A percentile compares a stretch with the other conserved stretches of the same genome.
Evolutionary conservation across 768 basidiomycete species (phyloP).

Genomic region (Pholiota molesta): DNA sequence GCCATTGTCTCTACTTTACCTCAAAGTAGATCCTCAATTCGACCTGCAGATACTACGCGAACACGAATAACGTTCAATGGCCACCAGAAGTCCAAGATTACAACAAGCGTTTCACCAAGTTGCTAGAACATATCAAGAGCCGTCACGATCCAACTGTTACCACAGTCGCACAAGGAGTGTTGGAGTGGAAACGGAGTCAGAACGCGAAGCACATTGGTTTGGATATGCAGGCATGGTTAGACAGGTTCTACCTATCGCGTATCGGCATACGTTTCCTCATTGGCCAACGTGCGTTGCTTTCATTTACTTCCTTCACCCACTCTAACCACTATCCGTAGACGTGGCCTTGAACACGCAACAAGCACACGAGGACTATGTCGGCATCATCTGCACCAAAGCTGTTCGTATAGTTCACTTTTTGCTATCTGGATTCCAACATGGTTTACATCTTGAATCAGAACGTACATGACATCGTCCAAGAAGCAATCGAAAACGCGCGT

Average conservation of each 20-base stretch:
- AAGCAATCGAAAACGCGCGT: constrained; percentile 97
- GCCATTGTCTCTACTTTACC: constrained; percentile 21
- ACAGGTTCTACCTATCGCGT: constrained; percentile 95
- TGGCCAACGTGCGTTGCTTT: constrained; percentile 75
- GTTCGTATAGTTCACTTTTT: constrained; percentile 42
- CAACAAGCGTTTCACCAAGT: constrained; percentile 88
- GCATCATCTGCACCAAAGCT: constrained; percentile 94
- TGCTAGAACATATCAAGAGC: constrained; percentile 86
- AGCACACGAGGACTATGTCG: constrained; percentile 90
- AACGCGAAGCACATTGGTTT: constrained; percentile 73
- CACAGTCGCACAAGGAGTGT: constrained; percentile 92
- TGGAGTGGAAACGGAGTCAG: constrained; percentile 90
- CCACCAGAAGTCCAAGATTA: constrained; percentile 95
- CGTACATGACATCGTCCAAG: constrained; percentile 96
- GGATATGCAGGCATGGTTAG: constrained; percentile 94
- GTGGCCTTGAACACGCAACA: constrained; percentile 93
- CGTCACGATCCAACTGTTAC: constrained; percentile 98
- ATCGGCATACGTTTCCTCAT: constrained; percentile 97
- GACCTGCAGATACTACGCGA: constrained; percentile 80
- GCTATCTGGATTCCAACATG: not conserved
- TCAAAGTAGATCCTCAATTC: constrained; percentile 7
- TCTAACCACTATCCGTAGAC: constrained; percentile 49
- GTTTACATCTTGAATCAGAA: constrained; percentile 53
- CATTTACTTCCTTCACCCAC: constrained; percentile 1
- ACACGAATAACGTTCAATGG: constrained; percentile 69